Conservation (phyloP, 2,329 filamentous ascomycete species). For the Epicoccum sorghinum region DNA sequence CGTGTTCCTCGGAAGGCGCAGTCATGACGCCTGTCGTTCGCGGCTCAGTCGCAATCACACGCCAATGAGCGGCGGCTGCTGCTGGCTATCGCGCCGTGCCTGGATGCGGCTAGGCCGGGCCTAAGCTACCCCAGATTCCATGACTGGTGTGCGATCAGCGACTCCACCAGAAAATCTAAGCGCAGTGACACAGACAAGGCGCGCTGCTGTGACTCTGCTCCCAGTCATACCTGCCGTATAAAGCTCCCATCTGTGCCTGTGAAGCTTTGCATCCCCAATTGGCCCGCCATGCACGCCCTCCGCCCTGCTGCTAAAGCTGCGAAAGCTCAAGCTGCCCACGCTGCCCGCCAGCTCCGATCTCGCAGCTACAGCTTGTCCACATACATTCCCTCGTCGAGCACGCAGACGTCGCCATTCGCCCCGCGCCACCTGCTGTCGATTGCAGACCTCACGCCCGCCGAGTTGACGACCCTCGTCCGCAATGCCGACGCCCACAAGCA, state of each 20-base stretch:
- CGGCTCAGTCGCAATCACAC: neutral
- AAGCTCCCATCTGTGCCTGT: neutral
- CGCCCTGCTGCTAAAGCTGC: constrained; percentile 38
- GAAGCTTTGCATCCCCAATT: constrained; percentile 2
- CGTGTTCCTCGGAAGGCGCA: neutral
- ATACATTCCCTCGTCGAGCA: constrained; percentile 42
- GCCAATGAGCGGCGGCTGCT: constrained; percentile 1
- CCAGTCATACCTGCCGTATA: neutral
- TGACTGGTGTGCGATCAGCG: neutral
- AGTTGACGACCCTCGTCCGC: constrained; percentile 81
- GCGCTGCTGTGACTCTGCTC: constrained; percentile 28
- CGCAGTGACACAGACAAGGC: constrained; percentile 9
- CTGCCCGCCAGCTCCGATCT: constrained; percentile 23
- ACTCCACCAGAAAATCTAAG: constrained; percentile 25
- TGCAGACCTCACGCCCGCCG: constrained; percentile 77
- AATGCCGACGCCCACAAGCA: constrained; percentile 81
- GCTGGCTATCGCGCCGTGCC: constrained; percentile 5
- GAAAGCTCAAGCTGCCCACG: constrained; percentile 38
- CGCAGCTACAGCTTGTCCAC: constrained; percentile 37
- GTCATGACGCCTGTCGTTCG: constrained; percentile 9
- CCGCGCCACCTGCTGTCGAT: constrained; percentile 93
- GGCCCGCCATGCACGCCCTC: constrained; percentile 39
- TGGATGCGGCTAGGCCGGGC: neutral
- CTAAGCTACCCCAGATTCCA: constrained; percentile 13
- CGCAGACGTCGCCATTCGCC: constrained; percentile 61